These are phyloP conservation scores for Cornus florida DNA, from an alignment of 148 eudicot species.

Conservation along the genomic window DNA sequence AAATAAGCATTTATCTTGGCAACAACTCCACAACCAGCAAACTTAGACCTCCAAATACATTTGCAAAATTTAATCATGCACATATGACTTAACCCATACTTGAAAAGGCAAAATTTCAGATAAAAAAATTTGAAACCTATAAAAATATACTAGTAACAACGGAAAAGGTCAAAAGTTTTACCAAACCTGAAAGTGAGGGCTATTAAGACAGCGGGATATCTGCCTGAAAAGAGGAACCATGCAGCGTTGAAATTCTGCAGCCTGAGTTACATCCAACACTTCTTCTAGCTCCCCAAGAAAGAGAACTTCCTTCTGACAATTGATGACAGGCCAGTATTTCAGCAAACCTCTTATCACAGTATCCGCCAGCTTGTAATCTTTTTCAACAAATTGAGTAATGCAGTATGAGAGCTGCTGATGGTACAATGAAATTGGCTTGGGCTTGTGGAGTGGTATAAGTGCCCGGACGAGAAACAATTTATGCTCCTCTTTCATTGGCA, in stretches of 20 bases:
- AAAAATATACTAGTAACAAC: too few species aligned
- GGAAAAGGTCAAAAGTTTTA: neutral
- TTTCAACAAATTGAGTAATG: slow-evolving; percentile 77
- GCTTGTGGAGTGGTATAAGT: slow-evolving; percentile 81
- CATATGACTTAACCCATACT: neutral
- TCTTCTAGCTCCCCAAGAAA: slow-evolving; percentile 79
- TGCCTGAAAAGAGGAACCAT: slow-evolving; percentile 72
- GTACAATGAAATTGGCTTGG: slow-evolving; percentile 58
- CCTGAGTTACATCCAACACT: slow-evolving; percentile 68
- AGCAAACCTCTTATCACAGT: slow-evolving; percentile 68
- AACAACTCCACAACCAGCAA: neutral
- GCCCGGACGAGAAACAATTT: slow-evolving; percentile 72
- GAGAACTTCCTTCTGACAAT: slow-evolving; percentile 71
- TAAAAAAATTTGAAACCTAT: neutral
- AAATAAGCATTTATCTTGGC: neutral
- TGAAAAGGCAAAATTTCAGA: neutral
- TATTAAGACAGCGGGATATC: slow-evolving; percentile 58
- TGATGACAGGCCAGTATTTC: slow-evolving; percentile 85
- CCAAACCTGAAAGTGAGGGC: slow-evolving; percentile 73
- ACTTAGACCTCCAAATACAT: neutral
- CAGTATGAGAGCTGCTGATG: slow-evolving; percentile 81
- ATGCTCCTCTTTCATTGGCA: slow-evolving; percentile 93
- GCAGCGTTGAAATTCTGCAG: slow-evolving; percentile 69
- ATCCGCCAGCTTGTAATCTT: slow-evolving; percentile 71
- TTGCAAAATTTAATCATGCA: neutral